Evolutionary conservation across 495 filamentous ascomycete species (phyloP), one percentile per base, ranked within the genome.

Genomic region (Aspergillus incahuasiensis): DNA sequence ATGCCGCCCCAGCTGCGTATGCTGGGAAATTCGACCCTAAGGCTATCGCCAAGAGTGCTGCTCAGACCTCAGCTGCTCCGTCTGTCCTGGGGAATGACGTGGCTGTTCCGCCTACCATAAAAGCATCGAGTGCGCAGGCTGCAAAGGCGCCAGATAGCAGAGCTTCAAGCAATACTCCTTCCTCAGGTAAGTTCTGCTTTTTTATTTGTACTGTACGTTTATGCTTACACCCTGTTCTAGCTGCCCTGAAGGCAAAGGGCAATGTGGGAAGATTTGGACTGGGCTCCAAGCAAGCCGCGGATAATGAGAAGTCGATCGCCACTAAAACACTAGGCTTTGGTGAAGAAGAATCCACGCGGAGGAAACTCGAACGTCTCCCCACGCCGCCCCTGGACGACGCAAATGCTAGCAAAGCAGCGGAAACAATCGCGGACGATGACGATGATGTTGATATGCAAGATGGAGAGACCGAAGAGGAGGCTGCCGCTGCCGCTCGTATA

Each of bases 11-110:
- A 5, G 67, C 76, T 20, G 73, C 82, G 6, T 91, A 89, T 62
- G 74, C 82, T 25, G 89, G 89, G 52, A 96, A 95, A 67, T 96
- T 95, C 59, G 89, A 96, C 60, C 89, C 89, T 0, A 95, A 95
- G 66, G 86, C 87, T 0, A 92, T 94, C 52, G 87, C 82, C 0
- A 91, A 89, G 67, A 88, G 85, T 65, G 79, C 83, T 13, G 77
- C 79, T 55, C 70, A 77, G 53, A 65, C 70, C 41, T 64, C 76
- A 35, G 57, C 67, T 49, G 63, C 69, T 45, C 63, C 72, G 9
- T 69, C 74, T 64, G 75, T 84, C 20, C 71, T 88, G 57, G 83
- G 84, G 39, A 79, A 71, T 48, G 84, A 87, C 74, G 70, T 86
- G 63, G 76, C 85, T 50, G 74, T 85, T 24, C 84, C 85, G 54